Base-by-base conservation (phyloP, 352 stramenopile species). In the Phytophthora boehmeriae region DNA sequence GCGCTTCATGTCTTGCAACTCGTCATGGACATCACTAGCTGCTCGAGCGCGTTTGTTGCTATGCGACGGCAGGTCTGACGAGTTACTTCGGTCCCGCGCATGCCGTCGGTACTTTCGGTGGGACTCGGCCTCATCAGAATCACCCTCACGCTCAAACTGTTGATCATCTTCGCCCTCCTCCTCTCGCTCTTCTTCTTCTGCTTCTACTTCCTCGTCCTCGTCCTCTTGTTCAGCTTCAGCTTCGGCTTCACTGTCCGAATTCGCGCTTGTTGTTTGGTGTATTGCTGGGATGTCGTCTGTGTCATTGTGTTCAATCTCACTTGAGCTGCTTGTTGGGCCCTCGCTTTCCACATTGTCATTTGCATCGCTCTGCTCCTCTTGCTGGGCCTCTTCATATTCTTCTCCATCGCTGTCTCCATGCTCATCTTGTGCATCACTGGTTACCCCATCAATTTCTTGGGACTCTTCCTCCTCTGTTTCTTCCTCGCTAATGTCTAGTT, bases 1-100 rank as follows among this genome's bases (percentile, higher is more conserved):
- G 13, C 66, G 62, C 50, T 75, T 59, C 14, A 75, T 54, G 6
- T 63, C 56, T 27, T 22, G 32, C 10, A 22, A 65, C 3, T 25
- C 44, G 8, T 58, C 20, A 9, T 25, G 38, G 20, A 19, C 11
- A 23, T 27, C 30, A 5, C 35, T 56, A 2, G 54, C 39, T 27
- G 16, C 38, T 10, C 62, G 48, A 34, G 32, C 2, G 3, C 54
- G 67, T 39, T 75, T 72, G 20, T 19, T 48, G 20, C 19, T 25
- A 3, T 23, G 20, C 25, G 38, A 20, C 9, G 27, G 32, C 10
- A 8, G 13, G 2, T 48, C 14, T 8, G 3, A 48, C 5, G 42
- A 43, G 17, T n/a, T 54, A 30, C 34, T 45, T n/a, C 55, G 61
- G 36, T 75, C 70, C 14, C 36, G 50, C 41, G n/a, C n/a, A n/a